These are phyloP conservation scores for Naganishia randhawae DNA, from an alignment of 768 basidiomycete species.

Conservation along the genomic window DNA sequence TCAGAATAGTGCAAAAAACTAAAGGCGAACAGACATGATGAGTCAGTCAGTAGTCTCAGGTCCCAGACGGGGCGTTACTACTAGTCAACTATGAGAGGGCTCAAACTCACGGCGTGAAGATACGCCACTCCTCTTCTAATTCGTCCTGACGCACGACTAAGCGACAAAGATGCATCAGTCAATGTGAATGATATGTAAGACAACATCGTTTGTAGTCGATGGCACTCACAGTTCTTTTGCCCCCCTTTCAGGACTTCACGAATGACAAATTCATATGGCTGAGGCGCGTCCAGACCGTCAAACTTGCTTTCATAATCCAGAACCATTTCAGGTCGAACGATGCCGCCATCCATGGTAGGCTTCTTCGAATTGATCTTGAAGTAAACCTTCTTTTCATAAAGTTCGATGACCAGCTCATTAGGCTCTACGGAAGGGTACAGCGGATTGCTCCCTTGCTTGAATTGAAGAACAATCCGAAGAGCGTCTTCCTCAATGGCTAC, in stretches of 20 bases:
- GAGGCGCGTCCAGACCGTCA: conserved; percentile 20
- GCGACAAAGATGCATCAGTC: neutral
- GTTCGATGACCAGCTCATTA: conserved; percentile 26
- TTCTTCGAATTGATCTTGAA: conserved; percentile 28
- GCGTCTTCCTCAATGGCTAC: conserved; percentile 31
- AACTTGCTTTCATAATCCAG: conserved; percentile 21
- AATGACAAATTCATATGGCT: conserved; percentile 31
- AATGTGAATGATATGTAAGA: neutral
- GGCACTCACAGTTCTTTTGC: conserved; percentile 24
- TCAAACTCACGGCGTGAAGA: conserved; percentile 33
- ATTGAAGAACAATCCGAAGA: conserved; percentile 26
- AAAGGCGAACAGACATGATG: neutral
- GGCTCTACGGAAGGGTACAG: conserved; percentile 20
- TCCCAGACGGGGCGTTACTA: neutral
- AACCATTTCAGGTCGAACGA: conserved; percentile 20
- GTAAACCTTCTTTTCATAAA: conserved; percentile 26
- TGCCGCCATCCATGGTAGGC: conserved; percentile 23
- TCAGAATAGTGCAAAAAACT: conserved; percentile 30
- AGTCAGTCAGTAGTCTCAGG: neutral
- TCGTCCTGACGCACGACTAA: conserved; percentile 33
- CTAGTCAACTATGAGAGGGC: neutral
- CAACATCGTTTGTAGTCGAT: neutral
- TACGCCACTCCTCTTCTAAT: conserved; percentile 30
- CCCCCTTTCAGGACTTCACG: conserved; percentile 27
- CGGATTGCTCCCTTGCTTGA: conserved; percentile 11